Evolutionary conservation across 1,139 yeast species (phyloP), one percentile per base, ranked within the genome.

Genomic region (Lodderomyces beijingensis): DNA sequence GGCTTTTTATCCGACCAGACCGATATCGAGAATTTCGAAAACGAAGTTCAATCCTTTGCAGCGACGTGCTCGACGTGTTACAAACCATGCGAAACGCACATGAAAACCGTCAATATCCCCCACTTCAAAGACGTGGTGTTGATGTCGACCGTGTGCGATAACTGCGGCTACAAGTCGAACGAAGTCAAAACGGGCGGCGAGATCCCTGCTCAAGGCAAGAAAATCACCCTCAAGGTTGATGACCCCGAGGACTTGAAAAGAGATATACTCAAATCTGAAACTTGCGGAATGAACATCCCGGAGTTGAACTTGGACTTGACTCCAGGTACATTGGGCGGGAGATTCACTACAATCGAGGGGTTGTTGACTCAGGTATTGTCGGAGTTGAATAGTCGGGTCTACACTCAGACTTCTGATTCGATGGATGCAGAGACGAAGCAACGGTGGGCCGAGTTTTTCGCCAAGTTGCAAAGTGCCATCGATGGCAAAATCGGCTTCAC

Each of bases 171-270:
- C 65, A 91, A 86, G 62, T 86, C 96, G 15, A 93, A 93, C 53
- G 99, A 93, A 60, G 98, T 93, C 45, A 91, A 89, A 65, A 93
- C 98, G 4, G 99, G 99, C 38, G 99, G 99, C 45, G 94, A 84
- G 13, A 83, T 93, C 35, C 97, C 98, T 22, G 81, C 68, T 4
- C 72, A 79, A 57, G 99, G 97, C 41, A 79, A 80, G 45, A 79
- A 70, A 43, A 77, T 88, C 40, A 71, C 81, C 1, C 69, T 93
- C 36, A 70, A 71, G 46, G 81, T 91, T 42, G 89, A 87, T 38
- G 97, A 91, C 49, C 79, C 95, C 10, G 96, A 87, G 46, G 99
- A 93, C 64, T 70, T 93, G 50, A 83, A 95, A 17, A 78, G 98
- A 63, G 98, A 93, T 57, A 84, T 93, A 42, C 73, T 93, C 49